Evolutionary conservation across 1,284 basidiomycete genomes (phyloP).

Genomic region (Anthracocystis walkeri): DNA sequence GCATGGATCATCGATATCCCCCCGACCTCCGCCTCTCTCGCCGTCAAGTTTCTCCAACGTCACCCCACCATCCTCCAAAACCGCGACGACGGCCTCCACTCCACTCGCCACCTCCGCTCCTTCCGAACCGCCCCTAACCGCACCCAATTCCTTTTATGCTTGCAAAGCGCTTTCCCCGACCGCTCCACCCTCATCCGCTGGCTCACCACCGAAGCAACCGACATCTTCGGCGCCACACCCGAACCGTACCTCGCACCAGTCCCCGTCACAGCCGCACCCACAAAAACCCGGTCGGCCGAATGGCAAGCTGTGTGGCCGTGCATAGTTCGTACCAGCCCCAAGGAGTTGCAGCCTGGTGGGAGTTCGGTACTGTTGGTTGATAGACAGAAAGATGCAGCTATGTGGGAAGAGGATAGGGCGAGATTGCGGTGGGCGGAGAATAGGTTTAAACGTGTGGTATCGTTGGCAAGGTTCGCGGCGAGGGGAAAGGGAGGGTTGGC

Average conservation of each 20-base stretch:
- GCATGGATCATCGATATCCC: constrained; percentile 89
- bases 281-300: constrained; percentile 75
- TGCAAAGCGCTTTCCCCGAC: constrained; percentile 26
- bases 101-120: constrained; percentile 53
- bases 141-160: constrained; percentile 47
- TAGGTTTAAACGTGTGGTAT: constrained; percentile 36
- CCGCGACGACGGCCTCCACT: constrained; percentile 44
- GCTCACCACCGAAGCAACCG: constrained; percentile 9
- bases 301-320: constrained; percentile 69
- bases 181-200: constrained; percentile 23
- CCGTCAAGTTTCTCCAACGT: constrained; percentile 45
- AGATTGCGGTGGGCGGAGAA: constrained; percentile 40
- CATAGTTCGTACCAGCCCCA: constrained; percentile 51
- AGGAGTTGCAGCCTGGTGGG: constrained; percentile 21
- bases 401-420: constrained; percentile 27
- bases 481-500: constrained; percentile 25
- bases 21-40: constrained; percentile 40
- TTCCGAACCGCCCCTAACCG: constrained; percentile 44
- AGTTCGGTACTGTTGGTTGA: constrained; percentile 48
- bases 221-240: constrained; percentile 22
- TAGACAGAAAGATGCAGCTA: constrained; percentile 38
- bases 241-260: constrained; percentile 74
- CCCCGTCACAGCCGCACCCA: constrained; percentile 80
- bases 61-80: constrained; percentile 36
- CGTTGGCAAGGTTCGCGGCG: constrained; percentile 29